Conservation (phyloP, 2,329 filamentous ascomycete genomes). For the Venturia carpophila region DNA sequence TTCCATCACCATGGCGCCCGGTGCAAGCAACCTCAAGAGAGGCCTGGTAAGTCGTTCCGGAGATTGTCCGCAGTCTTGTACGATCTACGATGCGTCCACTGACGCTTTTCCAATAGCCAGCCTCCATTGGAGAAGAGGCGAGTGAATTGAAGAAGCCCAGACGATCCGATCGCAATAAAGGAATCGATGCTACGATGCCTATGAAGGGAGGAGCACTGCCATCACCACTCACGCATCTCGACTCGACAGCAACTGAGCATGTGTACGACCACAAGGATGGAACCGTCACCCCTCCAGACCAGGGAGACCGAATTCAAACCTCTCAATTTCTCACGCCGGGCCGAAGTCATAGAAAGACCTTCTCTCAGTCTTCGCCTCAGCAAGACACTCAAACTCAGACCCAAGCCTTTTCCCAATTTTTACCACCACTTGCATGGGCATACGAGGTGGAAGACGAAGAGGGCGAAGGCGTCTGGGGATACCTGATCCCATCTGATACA, state of each 20-base stretch:
- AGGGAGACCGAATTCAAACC: conserved; percentile 43
- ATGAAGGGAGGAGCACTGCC: conserved; percentile 48
- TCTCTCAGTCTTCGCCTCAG: conserved; percentile 27
- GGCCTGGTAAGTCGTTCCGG: conserved; percentile 12
- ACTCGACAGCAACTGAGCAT: conserved; percentile 52
- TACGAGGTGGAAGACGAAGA: conserved; percentile 82
- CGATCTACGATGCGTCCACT: not conserved
- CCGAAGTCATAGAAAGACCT: not conserved
- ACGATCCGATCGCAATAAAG: conserved; percentile 64
- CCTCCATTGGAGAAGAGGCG: conserved; percentile 16
- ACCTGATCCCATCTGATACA: conserved; percentile 73
- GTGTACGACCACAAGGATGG: conserved; percentile 51
- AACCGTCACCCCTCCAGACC: conserved; percentile 61
- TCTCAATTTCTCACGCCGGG: conserved; percentile 42
- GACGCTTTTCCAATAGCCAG: conserved; percentile 3
- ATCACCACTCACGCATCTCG: conserved; percentile 67
- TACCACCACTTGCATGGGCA: conserved; percentile 61
- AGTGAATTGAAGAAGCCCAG: conserved; percentile 64
- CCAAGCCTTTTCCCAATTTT: conserved; percentile 72
- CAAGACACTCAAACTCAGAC: conserved; percentile 42
- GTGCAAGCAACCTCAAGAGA: conserved; percentile 16
- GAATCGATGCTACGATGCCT: conserved; percentile 34
- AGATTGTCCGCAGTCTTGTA: not conserved
- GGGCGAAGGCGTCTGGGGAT: conserved; percentile 88
- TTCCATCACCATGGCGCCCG: conserved; percentile 6